Evolutionary conservation across 1,284 basidiomycete genomes (phyloP), one percentile per base, ranked within the genome.

Genomic region (Sporisorium sorghi): DNA sequence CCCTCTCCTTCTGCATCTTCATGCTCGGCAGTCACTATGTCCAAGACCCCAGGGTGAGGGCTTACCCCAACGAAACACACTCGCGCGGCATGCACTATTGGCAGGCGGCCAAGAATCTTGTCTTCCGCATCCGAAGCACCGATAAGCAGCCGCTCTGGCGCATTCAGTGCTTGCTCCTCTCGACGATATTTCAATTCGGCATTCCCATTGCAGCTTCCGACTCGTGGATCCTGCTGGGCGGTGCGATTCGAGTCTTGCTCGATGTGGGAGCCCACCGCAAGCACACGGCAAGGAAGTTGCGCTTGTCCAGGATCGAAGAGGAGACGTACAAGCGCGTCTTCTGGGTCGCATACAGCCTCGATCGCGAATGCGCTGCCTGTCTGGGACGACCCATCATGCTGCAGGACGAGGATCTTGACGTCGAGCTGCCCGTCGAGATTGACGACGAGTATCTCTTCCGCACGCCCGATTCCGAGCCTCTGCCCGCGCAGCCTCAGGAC

Each of bases 321-420:
- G 78, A 82, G 63, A 69, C 65, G 0, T 72, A 58, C 42, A 73
- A 72, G 47, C 72, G 80, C 4, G 28, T 59, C 23, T 82, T 78
- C 33, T 82, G 80, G 80, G 64, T 71, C 3, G 65, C 71, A 12
- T 82, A 82, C 58, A 61, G 66, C 43, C 54, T 79, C 1, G 80
- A 82, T 46, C 79, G 79, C 24, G 77, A 76, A 55, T 28, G 58
- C 23, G 61, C 68, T 19, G 47, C 77, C 1, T 56, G 48, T 9
- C 54, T 82, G 12, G 80, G 80, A 5, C 49, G 80, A 23, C 80
- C 80, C 5, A 61, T 79, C 50, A 71, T 75, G 58, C 58, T 81
- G 15, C 76, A 81, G 32, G 80, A 80, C 44, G 80, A 80, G 32
- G 79, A 82, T 44, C 78, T 82, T 19, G 80, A 82, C 42, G 50